phyloP scores from a whole-genome alignment of 139 green algal genomes.

The Chlamydomonas urium region DNA sequence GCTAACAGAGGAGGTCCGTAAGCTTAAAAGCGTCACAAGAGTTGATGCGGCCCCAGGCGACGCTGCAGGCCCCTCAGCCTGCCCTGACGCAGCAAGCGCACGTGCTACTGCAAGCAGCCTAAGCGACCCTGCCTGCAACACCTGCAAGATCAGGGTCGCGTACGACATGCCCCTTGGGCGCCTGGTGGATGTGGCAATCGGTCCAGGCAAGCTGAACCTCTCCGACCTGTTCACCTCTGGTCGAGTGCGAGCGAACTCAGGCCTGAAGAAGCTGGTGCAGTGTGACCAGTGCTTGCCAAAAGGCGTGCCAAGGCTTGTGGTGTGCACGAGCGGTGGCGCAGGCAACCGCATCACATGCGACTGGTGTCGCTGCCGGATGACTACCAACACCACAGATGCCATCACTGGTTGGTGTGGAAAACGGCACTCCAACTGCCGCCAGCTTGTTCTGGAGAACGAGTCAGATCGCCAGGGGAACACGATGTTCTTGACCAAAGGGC shows the following conservation, averaged over 20 bases:
- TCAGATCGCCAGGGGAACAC: background rate
- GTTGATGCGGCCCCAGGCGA: no score
- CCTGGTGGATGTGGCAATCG: background rate
- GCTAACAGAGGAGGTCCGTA: no score
- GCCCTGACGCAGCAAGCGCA: no score
- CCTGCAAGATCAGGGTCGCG: no score
- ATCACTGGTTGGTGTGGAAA: background rate
- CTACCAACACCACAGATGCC: background rate
- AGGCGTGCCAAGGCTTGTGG: background rate
- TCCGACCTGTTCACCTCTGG: background rate
- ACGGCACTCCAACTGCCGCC: constrained; percentile 1
- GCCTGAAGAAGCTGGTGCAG: constrained; percentile 5
- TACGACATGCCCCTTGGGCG: background rate
- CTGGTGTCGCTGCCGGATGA: constrained; percentile 3
- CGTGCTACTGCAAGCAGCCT: no score
- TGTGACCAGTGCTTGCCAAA: background rate
- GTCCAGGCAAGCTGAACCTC: background rate
- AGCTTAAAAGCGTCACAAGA: no score
- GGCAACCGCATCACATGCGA: constrained; percentile 7
- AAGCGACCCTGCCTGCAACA: no score
- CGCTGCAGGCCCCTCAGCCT: no score
- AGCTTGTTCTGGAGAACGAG: constrained; percentile 3
- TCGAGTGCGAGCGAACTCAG: background rate
- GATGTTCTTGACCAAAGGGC: background rate
- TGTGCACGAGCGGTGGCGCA: background rate